Conservation (phyloP, 495 filamentous ascomycete species). For the Pyrenopolyporus hunteri region DNA sequence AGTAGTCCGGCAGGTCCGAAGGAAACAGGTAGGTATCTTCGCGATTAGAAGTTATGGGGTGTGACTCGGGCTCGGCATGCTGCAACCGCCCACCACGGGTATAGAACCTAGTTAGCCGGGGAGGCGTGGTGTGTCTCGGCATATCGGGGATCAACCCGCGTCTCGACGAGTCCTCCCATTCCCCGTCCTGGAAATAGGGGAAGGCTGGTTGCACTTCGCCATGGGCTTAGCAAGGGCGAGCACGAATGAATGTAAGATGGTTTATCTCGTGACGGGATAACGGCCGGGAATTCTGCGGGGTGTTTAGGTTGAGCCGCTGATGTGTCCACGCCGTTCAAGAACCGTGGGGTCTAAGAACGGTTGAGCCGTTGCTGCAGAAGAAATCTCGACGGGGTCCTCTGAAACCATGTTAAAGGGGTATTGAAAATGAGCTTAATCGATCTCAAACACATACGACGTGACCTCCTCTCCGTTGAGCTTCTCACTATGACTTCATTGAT, state of each 20-base stretch:
- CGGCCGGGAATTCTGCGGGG: background rate
- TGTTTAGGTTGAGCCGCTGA: slow-evolving; percentile 11
- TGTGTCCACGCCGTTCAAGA: slow-evolving; percentile 37
- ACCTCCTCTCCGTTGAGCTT: slow-evolving; percentile 22
- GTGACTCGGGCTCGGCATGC: slow-evolving; percentile 17
- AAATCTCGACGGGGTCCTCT: slow-evolving; percentile 38
- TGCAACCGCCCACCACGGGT: slow-evolving; percentile 16
- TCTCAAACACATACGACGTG: slow-evolving; percentile 25
- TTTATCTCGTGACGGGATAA: slow-evolving; percentile 1
- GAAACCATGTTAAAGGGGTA: slow-evolving; percentile 14
- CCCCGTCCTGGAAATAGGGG: slow-evolving; percentile 8
- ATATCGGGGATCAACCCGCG: slow-evolving; percentile 3
- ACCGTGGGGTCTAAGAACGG: slow-evolving; percentile 51
- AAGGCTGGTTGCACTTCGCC: background rate
- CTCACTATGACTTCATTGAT: slow-evolving; percentile 44
- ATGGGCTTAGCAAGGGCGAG: background rate
- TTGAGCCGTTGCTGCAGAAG: slow-evolving; percentile 45
- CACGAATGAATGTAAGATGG: background rate
- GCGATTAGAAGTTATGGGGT: slow-evolving; percentile 6
- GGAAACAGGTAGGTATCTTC: slow-evolving; percentile 15
- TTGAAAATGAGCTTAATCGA: slow-evolving; percentile 13
- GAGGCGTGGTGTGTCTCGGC: slow-evolving; percentile 1
- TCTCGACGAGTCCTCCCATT: slow-evolving; percentile 12
- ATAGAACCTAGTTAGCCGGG: slow-evolving; percentile 10
- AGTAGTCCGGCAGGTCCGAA: slow-evolving; percentile 12